Conservation (phyloP, 306 rosid genomes). For the Parietaria judaica region DNA sequence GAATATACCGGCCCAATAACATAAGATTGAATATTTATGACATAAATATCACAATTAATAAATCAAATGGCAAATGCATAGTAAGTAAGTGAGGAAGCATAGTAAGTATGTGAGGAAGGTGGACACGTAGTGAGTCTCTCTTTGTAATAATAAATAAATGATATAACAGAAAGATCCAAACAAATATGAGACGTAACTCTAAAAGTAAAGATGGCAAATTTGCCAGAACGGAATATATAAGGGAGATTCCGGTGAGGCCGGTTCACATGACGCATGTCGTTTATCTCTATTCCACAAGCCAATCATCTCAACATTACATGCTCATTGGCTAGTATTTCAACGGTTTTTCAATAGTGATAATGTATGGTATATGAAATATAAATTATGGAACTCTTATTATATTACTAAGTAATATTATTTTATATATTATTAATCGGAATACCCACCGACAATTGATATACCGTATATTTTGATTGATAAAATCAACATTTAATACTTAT, state of each 20-base stretch:
- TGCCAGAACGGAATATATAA: conserved; percentile 18
- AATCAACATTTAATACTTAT: no score
- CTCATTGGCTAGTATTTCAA: not conserved
- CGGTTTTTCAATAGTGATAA: not conserved
- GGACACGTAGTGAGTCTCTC: not conserved
- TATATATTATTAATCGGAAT: no score
- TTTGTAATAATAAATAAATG: not conserved
- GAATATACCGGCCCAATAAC: no score
- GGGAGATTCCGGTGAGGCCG: conserved; percentile 26
- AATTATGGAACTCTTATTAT: not conserved
- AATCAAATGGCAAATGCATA: conserved; percentile 4
- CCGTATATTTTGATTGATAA: no score
- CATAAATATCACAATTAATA: no score
- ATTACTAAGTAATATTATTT: no score
- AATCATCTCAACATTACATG: not conserved
- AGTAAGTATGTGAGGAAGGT: conserved; percentile 2
- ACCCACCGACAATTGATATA: no score
- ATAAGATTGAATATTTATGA: no score
- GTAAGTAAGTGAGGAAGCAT: conserved; percentile 9
- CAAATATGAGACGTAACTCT: conserved; percentile 7
- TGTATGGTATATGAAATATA: not conserved
- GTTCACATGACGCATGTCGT: conserved; percentile 9
- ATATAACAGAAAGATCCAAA: not conserved
- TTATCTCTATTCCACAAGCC: not conserved
- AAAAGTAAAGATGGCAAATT: conserved; percentile 12